Evolutionary conservation across 2,329 filamentous ascomycete species (phyloP).

Genomic region (Tolypocladium capitatum): DNA sequence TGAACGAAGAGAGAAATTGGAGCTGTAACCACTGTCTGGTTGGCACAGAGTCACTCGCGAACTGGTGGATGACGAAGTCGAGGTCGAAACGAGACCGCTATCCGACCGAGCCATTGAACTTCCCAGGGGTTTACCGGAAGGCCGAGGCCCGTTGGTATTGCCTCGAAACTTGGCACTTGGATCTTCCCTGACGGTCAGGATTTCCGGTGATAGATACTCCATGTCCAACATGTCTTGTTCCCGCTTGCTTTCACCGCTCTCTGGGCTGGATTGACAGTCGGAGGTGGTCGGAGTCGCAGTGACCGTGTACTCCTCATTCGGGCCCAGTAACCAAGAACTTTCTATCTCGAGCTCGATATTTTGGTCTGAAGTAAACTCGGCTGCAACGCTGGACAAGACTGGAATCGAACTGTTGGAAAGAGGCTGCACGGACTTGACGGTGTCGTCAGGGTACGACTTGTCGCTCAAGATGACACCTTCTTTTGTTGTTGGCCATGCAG

Average conservation of each 20-base stretch:
- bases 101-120: slow-evolving; percentile 21
- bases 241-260: no score
- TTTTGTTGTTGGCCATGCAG: not conserved
- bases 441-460: no score
- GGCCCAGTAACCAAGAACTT: not conserved
- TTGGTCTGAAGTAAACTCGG: not conserved
- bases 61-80: slow-evolving; percentile 28
- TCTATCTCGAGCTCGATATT: not conserved
- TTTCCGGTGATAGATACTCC: slow-evolving; percentile 18
- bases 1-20: slow-evolving; percentile 43
- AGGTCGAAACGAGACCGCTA: slow-evolving; percentile 36
- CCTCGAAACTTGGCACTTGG: slow-evolving; percentile 26
- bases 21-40: slow-evolving; percentile 49
- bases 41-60: slow-evolving; percentile 36
- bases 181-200: slow-evolving; percentile 28
- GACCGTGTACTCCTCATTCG: not conserved
- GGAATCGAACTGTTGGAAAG: no score
- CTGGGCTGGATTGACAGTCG: not conserved
- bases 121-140: slow-evolving; percentile 2
- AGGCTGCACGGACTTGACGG: not conserved
- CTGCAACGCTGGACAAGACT: not conserved
- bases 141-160: not conserved
- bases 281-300: no score
- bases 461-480: not conserved
- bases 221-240: not conserved